Percentiles rank a stretch among this genome's conserved stretches.
Conservation (phyloP, 139 green algal genomes). For the Limnomonas spitsbergensis region DNA sequence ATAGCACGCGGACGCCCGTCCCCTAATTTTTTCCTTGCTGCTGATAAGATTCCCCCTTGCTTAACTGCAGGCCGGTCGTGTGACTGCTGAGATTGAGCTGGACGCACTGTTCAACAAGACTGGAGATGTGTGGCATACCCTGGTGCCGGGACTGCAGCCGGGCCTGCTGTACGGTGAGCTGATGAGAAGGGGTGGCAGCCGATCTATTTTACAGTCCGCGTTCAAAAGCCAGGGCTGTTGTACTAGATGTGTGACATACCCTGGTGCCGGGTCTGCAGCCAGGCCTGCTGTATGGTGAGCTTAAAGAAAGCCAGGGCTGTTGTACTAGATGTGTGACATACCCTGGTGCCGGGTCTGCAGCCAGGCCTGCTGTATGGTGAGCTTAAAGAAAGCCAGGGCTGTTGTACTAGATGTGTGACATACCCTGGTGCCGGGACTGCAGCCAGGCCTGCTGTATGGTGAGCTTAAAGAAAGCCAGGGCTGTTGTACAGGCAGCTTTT, state of each 20-base stretch:
- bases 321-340: constrained; percentile 93
- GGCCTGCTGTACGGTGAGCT: constrained; percentile 71
- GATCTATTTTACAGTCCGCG: no score
- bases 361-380: constrained; percentile 76
- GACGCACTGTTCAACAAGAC: constrained; percentile 67
- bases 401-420: constrained; percentile 91
- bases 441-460: constrained; percentile 72
- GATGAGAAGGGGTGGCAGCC: no score
- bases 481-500: constrained; percentile 68
- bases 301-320: no score
- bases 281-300: constrained; percentile 71
- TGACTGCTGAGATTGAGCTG: constrained; percentile 70
- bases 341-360: no score
- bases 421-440: constrained; percentile 65
- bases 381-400: no score
- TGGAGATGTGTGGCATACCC: constrained; percentile 84
- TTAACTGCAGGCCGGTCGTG: constrained; percentile 41
- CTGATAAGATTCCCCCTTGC: no score
- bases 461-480: no score
- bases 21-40: no score
- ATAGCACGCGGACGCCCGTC: no score
- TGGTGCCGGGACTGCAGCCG: constrained; percentile 58
- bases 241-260: constrained; percentile 88
- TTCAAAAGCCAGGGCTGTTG: no score
- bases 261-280: constrained; percentile 58